A percentile compares a stretch with the other conserved stretches of the same genome.
Evolutionary conservation across 768 basidiomycete genomes (phyloP).

Genomic region (Boletus vermiculosoides): DNA sequence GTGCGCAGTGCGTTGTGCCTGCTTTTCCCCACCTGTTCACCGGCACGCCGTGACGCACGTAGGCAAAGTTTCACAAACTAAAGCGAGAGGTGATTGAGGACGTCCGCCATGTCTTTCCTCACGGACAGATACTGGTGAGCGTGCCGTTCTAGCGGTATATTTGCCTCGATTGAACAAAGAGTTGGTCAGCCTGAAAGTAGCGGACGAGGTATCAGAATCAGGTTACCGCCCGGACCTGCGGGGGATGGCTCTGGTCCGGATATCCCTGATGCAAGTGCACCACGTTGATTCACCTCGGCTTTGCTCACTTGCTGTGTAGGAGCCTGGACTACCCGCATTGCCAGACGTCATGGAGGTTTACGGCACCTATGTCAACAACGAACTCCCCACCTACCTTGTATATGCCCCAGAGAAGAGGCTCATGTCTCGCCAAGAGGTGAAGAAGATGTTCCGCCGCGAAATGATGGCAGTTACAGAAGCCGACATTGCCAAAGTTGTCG

Average conservation of each 20-base stretch:
- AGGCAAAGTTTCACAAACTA: slow-evolving; percentile 32
- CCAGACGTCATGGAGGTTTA: slow-evolving; percentile 27
- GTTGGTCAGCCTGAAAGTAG: slow-evolving; percentile 23
- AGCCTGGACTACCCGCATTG: slow-evolving; percentile 11
- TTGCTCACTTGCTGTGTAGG: slow-evolving; percentile 12
- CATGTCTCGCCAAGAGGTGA: slow-evolving; percentile 32
- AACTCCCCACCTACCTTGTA: slow-evolving; percentile 30
- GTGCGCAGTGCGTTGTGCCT: slow-evolving; percentile 1
- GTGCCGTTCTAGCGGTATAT: background rate
- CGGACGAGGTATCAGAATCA: slow-evolving; percentile 23
- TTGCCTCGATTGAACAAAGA: background rate
- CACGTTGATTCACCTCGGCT: background rate
- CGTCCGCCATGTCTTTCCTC: slow-evolving; percentile 27
- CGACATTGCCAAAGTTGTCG: slow-evolving; percentile 18
- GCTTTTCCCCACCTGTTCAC: background rate
- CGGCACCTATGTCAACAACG: slow-evolving; percentile 28
- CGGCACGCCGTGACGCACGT: too few relatives aligned
- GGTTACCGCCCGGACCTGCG: slow-evolving; percentile 17
- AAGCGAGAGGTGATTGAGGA: slow-evolving; percentile 31
- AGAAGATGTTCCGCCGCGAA: slow-evolving; percentile 30
- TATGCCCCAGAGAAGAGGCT: slow-evolving; percentile 27
- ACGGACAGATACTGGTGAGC: slow-evolving; percentile 30
- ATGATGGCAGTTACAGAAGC: slow-evolving; percentile 26
- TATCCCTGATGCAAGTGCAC: slow-evolving; percentile 13
- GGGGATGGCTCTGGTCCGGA: background rate